Percentiles rank a stretch among this genome's conserved stretches.
phyloP scores from a whole-genome alignment of 164 flowering plant species.

The Paratinospora sagittata region DNA sequence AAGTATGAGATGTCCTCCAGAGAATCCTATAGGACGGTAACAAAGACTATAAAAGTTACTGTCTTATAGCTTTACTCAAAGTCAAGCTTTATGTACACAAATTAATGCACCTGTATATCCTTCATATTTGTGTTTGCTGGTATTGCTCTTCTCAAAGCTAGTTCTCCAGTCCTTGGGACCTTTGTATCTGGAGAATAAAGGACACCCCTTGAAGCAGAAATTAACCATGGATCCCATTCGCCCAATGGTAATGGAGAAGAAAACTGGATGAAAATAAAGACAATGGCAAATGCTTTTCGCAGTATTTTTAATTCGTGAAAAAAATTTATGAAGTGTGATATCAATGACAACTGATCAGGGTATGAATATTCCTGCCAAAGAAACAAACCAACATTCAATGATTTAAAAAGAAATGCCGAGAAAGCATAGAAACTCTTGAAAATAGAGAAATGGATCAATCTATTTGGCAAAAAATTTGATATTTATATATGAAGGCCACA shows the following conservation, averaged over 20 bases:
- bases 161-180: conserved; percentile 92
- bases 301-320: conserved; percentile 28
- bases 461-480: not conserved
- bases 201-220: conserved; percentile 65
- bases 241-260: conserved; percentile 45
- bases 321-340: conserved; percentile 16
- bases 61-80: not conserved
- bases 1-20: conserved; percentile 87
- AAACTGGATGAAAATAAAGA: conserved; percentile 49
- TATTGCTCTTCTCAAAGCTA: conserved; percentile 87
- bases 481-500: not conserved
- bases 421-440: not conserved
- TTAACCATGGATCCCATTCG: conserved; percentile 30
- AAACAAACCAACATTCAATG: not conserved
- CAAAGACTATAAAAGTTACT: conserved; percentile 13
- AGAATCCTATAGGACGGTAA: conserved; percentile 45
- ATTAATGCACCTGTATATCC: conserved; percentile 60
- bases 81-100: not conserved
- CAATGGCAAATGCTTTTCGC: conserved; percentile 33
- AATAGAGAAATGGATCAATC: not conserved
- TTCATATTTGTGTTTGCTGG: conserved; percentile 90
- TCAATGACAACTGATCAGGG: conserved; percentile 12
- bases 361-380: conserved; percentile 38
- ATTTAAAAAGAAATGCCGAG: not conserved
- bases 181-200: conserved; percentile 95